These are phyloP conservation scores for Chrysophaeum taylorii DNA, from an alignment of 352 stramenopile genomes.

Conservation along the genomic window DNA sequence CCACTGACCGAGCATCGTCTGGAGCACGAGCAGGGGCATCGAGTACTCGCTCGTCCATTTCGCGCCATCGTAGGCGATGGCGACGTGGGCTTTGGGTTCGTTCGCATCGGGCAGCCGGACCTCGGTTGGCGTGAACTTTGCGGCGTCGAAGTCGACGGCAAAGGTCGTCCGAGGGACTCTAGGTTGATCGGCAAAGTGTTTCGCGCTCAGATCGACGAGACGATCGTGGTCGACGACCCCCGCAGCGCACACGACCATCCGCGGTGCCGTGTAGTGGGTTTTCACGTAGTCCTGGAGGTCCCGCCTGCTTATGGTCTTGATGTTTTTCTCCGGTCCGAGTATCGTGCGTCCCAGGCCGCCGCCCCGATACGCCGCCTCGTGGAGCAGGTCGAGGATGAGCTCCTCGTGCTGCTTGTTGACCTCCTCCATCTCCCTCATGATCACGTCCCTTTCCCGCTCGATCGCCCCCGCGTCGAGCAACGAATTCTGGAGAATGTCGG, in stretches of 20 bases:
- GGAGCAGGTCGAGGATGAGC: constrained; percentile 96
- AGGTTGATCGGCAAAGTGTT: constrained; percentile 89
- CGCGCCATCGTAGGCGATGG: constrained; percentile 92
- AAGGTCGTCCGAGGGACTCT: constrained; percentile 58
- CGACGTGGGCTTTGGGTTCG: constrained; percentile 75
- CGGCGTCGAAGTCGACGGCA: constrained; percentile 52
- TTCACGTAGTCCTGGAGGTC: constrained; percentile 95
- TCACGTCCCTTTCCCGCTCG: constrained; percentile 93
- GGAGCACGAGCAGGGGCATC: constrained; percentile 97
- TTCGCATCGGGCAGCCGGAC: constrained; percentile 30
- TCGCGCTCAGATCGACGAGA: constrained; percentile 88
- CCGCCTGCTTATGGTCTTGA: constrained; percentile 77
- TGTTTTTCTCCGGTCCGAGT: constrained; percentile 95
- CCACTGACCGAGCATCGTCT: constrained; percentile 63
- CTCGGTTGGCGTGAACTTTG: constrained; percentile 61
- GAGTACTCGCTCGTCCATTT: constrained; percentile 95
- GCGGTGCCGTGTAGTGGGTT: constrained; percentile 98
- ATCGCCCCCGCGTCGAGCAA: constrained; percentile 91
- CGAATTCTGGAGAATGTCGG: constrained; percentile 96
- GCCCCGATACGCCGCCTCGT: constrained; percentile 94
- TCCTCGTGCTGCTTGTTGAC: constrained; percentile 96
- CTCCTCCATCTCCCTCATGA: constrained; percentile 96
- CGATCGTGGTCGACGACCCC: constrained; percentile 91
- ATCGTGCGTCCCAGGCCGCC: constrained; percentile 96
- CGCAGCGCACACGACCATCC: constrained; percentile 96